Evolutionary conservation across 1,284 basidiomycete species (phyloP), one percentile per base, ranked within the genome.

Genomic region (Ganoderma lingzhi): DNA sequence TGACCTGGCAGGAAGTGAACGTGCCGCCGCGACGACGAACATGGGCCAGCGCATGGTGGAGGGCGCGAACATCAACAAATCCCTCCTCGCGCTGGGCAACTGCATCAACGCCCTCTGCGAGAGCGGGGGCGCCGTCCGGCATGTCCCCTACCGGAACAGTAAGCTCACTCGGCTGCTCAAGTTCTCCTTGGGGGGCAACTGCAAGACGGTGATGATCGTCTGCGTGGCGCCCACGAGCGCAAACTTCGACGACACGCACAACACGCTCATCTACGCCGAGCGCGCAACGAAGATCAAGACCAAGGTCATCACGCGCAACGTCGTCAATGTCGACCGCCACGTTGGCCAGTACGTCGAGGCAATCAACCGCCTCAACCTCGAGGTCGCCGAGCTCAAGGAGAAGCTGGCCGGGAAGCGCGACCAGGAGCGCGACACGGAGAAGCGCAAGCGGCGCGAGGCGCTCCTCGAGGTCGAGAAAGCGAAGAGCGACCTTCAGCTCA

Each of bases 11-110:
- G 97, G 97, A 28, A 97, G 95, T 76, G 97, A 99, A 79, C 90
- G 97, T 30, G 97, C 97, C 10, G 94, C 96, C 10, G 96, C 96
- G 0, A 98, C 97, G 0, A 91, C 88, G 60, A 98, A 99, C 80
- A 96, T 97, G 91, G 97, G 97, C n/a, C 93, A 96, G 75, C 92
- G 97, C 35, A 96, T 98, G 93, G 92, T 97, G 44, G 97, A 99
- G 80, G 97, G 97, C 45, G 96, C 96, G 56, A 97, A 98, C 78
- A 98, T 98, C 84, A 98, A 99, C 84, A 96, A 98, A 81, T 98
- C 96, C 19, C 88, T 99, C 6, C 90, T 99, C 62, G 96, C 97
- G 4, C 88, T 99, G 41, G 96, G 96, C 44, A 97, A 96, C 80
- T 98, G 96, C 81, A 98, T 99, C 83, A 97, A 97, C 75, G 96